Evolutionary conservation across 306 rosid species (phyloP), one percentile per base, ranked within the genome.

Genomic region (Quercus dentata): DNA sequence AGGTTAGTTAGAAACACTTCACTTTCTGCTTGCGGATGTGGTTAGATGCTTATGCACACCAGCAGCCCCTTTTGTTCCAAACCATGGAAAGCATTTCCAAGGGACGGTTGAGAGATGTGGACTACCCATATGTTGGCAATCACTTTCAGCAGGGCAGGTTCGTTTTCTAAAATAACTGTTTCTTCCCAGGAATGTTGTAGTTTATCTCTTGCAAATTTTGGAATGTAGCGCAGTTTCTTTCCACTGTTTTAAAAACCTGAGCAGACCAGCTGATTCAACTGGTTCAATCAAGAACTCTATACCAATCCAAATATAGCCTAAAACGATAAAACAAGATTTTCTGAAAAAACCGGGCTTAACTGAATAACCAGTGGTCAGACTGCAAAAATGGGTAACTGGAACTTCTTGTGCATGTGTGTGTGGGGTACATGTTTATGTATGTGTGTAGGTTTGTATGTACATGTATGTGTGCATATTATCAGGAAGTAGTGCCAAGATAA

Each of bases 71-170:
- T 84, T 73, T 94, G 80, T 85, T 87, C 83, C 98, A 94, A 86
- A 84, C 97, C 71, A 89, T 92, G 97, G 98, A 94, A 93, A 93
- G 84, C 87, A 90, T 95, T 75, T 87, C 71, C 72, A 95, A 91
- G 90, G 98, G 99, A 69, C 87, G 98, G 77, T 85, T 93, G 87
- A 93, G 90, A 89, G 99, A 93, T 83, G 87, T 89, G 67, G 99
- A 95, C 83, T 93, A 95, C 85, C 99, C 98, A n/a, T 88, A 65
- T 82, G 75, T 88, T 79, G 98, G 97, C 77, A 93, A 93, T 83
- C 99, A 95, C 83, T 95, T 86, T 85, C 99, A 95, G 88, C 98
- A 93, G 86, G 97, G 87, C 89, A 95, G 98, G 99, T 93, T 63
- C 78, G 93, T 88, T 84, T 38, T 71, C 83, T 76, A 17, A 74